phyloP scores from a whole-genome alignment of 768 basidiomycete genomes.

The Collybiopsis luxurians region DNA sequence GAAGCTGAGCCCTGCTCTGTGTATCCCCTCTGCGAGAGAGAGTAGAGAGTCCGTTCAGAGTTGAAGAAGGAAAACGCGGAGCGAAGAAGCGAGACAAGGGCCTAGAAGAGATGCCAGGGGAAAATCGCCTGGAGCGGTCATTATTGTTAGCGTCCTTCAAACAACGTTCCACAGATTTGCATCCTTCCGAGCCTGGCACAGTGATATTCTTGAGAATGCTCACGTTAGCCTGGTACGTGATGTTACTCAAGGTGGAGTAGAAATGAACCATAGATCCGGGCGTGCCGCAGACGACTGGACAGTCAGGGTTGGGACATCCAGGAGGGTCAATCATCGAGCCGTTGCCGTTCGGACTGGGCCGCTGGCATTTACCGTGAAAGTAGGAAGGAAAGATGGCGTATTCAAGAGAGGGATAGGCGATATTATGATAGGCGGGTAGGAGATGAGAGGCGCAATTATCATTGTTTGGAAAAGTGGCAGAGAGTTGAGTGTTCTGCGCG shows the following conservation, averaged over 20 bases:
- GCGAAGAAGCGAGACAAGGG: not conserved
- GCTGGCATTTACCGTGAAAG: constrained; percentile 77
- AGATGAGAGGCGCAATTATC: constrained; percentile 29
- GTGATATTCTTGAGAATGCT: constrained; percentile 31
- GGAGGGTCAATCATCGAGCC: constrained; percentile 38
- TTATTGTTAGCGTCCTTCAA: not conserved
- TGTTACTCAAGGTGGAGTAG: constrained; percentile 44
- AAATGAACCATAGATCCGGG: constrained; percentile 79
- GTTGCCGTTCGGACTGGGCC: constrained; percentile 36
- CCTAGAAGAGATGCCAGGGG: not conserved
- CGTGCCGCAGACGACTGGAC: constrained; percentile 76
- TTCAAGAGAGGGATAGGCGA: constrained; percentile 43
- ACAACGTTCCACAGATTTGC: constrained; percentile 24
- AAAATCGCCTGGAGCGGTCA: too few relatives aligned
- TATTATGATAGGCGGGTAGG: constrained; percentile 39
- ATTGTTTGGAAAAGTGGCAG: not conserved
- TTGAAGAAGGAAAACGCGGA: not conserved
- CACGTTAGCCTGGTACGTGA: constrained; percentile 46
- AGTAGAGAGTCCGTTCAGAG: not conserved
- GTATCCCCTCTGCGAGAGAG: not conserved
- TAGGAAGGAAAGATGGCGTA: constrained; percentile 62
- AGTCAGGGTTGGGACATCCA: constrained; percentile 80
- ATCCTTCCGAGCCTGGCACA: constrained; percentile 37
- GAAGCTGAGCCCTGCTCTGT: not conserved
- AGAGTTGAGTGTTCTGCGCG: constrained; percentile 5